Percentiles rank a stretch among this genome's conserved stretches.
phyloP scores from a whole-genome alignment of 352 stramenopile genomes.

The Phytopythium delawarense region DNA sequence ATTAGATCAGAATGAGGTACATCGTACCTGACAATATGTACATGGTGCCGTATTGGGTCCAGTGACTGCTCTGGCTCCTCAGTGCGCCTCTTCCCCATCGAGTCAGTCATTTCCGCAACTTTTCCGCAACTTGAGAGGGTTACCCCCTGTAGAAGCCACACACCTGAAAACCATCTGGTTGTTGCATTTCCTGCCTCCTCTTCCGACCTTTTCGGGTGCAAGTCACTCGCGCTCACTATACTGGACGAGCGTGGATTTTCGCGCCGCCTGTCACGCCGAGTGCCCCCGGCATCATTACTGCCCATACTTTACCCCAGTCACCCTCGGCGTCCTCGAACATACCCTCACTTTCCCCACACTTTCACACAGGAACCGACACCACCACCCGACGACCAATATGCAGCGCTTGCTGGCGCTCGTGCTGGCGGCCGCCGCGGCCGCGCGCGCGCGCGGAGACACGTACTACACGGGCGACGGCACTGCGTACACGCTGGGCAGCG shows the following conservation, averaged over 20 bases:
- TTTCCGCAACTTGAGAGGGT: background rate
- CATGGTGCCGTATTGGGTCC: background rate
- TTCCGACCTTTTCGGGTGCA: background rate
- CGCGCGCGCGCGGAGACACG: constrained; percentile 9
- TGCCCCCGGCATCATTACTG: constrained; percentile 1
- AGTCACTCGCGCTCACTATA: background rate
- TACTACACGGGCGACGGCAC: constrained; percentile 48
- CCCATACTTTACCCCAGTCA: background rate
- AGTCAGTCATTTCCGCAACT: background rate
- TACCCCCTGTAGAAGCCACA: background rate
- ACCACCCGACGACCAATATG: background rate
- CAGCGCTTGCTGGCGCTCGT: background rate
- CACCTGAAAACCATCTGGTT: background rate
- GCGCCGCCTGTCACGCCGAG: background rate
- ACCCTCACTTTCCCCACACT: background rate
- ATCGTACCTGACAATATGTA: background rate
- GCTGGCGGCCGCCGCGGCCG: constrained; percentile 6
- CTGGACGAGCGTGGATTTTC: background rate
- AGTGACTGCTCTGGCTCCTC: background rate
- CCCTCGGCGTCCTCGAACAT: too few relatives aligned
- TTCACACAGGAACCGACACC: background rate
- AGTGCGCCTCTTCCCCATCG: background rate
- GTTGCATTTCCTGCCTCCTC: background rate
- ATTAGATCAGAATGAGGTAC: background rate
- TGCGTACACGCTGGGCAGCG: constrained; percentile 37